These are phyloP conservation scores for Penicillium concentricum DNA, from an alignment of 2,329 filamentous ascomycete species.

Conservation along the genomic window DNA sequence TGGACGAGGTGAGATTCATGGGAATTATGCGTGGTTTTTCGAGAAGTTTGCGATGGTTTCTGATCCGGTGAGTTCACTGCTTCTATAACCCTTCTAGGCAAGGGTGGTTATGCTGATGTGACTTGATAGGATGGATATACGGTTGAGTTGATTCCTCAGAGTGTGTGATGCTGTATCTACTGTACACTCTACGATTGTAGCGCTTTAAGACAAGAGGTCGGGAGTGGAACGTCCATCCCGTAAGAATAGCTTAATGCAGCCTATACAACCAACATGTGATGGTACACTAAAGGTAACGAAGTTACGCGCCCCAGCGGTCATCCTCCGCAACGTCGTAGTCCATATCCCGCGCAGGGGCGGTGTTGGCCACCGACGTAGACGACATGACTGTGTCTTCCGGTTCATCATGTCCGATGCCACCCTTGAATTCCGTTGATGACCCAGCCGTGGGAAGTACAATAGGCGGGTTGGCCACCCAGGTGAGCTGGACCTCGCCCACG, in stretches of 20 bases:
- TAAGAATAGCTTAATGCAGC: neutral
- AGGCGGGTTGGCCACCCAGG: conserved; percentile 51
- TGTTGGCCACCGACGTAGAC: conserved; percentile 13
- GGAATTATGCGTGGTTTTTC: conserved; percentile 35
- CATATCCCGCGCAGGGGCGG: conserved; percentile 34
- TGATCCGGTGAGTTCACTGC: conserved; percentile 35
- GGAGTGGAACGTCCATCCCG: neutral
- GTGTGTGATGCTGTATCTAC: conserved; percentile 9
- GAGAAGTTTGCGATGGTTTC: conserved; percentile 40
- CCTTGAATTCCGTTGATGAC: conserved; percentile 23
- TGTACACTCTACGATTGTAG: neutral
- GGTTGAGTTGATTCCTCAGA: conserved; percentile 35
- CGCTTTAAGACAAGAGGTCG: neutral
- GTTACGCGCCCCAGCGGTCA: conserved; percentile 41
- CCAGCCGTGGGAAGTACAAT: conserved; percentile 18
- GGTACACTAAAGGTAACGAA: neutral
- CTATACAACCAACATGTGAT: conserved; percentile 6
- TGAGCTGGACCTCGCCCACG: conserved; percentile 54
- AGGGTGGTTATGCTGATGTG: neutral
- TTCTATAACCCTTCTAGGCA: neutral
- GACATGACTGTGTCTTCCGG: conserved; percentile 35
- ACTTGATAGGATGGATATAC: conserved; percentile 34
- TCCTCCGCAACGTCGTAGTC: conserved; percentile 55
- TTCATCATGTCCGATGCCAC: conserved; percentile 26
- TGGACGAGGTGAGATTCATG: conserved; percentile 34